Evolutionary conservation across 345 rosid species (phyloP).

Genomic region (Salix brachista): DNA sequence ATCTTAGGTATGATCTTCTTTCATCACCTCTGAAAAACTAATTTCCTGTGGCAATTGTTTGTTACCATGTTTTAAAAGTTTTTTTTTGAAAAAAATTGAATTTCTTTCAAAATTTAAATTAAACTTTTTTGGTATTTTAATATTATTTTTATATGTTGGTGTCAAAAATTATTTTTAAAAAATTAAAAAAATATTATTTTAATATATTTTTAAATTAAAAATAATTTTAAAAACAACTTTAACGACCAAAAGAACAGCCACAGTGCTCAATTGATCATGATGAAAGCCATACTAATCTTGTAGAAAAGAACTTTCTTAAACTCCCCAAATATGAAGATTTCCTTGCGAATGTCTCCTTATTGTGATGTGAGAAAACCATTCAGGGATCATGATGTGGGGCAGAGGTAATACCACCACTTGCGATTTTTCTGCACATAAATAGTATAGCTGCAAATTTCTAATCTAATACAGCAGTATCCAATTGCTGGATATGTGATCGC

Average conservation of each 20-base stretch:
- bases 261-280: slow-evolving; percentile 8
- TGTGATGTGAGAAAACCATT: slow-evolving; percentile 20
- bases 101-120: too few species aligned
- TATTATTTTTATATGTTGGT: too few species aligned
- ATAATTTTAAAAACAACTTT: too few species aligned
- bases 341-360: slow-evolving; percentile 18
- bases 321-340: slow-evolving; percentile 10
- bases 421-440: slow-evolving; percentile 20
- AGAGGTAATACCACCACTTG: slow-evolving; percentile 19
- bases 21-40: neutral
- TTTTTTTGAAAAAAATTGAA: too few species aligned
- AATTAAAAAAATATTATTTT: too few species aligned
- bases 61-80: too few species aligned
- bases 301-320: neutral
- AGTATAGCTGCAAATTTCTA: too few species aligned
- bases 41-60: neutral
- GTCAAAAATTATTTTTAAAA: too few species aligned
- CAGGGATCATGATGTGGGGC: slow-evolving; percentile 21
- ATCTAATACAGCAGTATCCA: neutral
- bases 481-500: neutral
- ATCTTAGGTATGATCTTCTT: neutral
- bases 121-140: too few species aligned
- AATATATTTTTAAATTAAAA: too few species aligned
- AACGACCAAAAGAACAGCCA: neutral
- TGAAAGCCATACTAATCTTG: slow-evolving; percentile 11